phyloP scores from a whole-genome alignment of 805 yeast genomes.

The Cyberlindnera bimundalis region DNA sequence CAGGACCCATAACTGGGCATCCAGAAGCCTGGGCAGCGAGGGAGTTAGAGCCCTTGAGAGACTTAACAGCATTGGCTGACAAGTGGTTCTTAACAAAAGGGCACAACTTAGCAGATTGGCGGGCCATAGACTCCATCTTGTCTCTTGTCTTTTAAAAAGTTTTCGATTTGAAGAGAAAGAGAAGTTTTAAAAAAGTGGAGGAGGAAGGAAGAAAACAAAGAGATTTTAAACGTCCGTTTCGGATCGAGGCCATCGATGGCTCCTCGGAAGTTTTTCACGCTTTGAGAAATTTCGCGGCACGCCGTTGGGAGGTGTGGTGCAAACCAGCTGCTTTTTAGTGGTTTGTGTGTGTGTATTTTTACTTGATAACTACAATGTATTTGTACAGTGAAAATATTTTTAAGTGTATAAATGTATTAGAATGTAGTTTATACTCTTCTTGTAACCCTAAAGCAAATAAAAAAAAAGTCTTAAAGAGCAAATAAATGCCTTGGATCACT shows the following conservation, averaged over 20 bases:
- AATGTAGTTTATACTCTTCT: too few relatives aligned
- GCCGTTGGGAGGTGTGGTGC: too few relatives aligned
- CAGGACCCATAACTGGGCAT: constrained; percentile 92
- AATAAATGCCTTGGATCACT: too few relatives aligned
- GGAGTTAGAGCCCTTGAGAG: constrained; percentile 38
- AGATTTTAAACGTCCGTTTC: not conserved
- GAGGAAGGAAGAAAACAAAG: not conserved
- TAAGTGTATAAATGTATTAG: too few relatives aligned
- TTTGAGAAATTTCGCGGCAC: not conserved
- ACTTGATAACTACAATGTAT: too few relatives aligned
- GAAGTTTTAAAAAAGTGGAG: not conserved
- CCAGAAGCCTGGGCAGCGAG: constrained; percentile 51
- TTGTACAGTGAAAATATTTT: too few relatives aligned
- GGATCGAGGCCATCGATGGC: constrained; percentile 1
- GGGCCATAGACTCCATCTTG: constrained; percentile 73
- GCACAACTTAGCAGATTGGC: constrained; percentile 74
- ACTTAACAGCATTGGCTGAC: constrained; percentile 56
- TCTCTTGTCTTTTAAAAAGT: too few relatives aligned
- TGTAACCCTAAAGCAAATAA: too few relatives aligned
- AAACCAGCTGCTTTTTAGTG: too few relatives aligned
- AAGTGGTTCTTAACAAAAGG: constrained; percentile 67
- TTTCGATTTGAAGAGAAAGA: not conserved
- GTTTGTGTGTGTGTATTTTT: too few relatives aligned
- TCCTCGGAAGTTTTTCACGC: constrained; percentile 6
- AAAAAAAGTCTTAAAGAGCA: too few relatives aligned